Evolutionary conservation across 257 asterid species (phyloP).

Genomic region (Ophiorrhiza pumila): DNA sequence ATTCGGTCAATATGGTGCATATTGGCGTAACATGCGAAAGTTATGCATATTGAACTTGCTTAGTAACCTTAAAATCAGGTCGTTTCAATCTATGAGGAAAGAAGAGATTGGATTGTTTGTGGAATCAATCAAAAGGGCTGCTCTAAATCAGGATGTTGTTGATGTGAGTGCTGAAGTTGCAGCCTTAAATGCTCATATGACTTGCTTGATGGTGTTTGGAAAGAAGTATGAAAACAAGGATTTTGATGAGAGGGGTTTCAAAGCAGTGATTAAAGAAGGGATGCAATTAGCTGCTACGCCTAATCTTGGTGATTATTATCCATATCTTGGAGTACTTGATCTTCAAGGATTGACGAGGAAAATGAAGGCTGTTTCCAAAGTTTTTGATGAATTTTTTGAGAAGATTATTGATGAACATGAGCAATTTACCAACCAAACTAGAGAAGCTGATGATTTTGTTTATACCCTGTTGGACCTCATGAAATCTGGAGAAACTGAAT

Average conservation of each 20-base stretch:
- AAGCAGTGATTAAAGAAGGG: neutral
- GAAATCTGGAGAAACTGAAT: conserved; percentile 9
- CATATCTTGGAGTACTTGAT: conserved; percentile 9
- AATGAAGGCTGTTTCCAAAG: neutral
- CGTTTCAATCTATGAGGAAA: conserved; percentile 12
- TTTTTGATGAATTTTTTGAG: conserved; percentile 15
- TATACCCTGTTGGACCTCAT: conserved; percentile 1
- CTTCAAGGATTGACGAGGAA: conserved; percentile 4
- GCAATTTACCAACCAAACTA: neutral
- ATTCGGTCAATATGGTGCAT: conserved; percentile 4
- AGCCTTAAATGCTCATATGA: conserved; percentile 13
- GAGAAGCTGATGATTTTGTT: neutral
- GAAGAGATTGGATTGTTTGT: conserved; percentile 6
- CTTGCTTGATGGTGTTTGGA: conserved; percentile 21
- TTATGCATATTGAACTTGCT: conserved; percentile 17
- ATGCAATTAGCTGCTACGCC: neutral
- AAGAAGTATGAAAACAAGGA: conserved; percentile 11
- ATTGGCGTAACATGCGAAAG: conserved; percentile 22
- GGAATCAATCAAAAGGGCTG: conserved; percentile 2
- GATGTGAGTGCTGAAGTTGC: conserved; percentile 7
- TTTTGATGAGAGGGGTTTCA: conserved; percentile 10
- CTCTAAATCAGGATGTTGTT: no score
- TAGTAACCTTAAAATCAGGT: conserved; percentile 3
- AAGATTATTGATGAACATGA: no score
- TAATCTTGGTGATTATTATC: conserved; percentile 5